phyloP scores from a whole-genome alignment of 169 alveolate species.

The Theileria annulata region DNA sequence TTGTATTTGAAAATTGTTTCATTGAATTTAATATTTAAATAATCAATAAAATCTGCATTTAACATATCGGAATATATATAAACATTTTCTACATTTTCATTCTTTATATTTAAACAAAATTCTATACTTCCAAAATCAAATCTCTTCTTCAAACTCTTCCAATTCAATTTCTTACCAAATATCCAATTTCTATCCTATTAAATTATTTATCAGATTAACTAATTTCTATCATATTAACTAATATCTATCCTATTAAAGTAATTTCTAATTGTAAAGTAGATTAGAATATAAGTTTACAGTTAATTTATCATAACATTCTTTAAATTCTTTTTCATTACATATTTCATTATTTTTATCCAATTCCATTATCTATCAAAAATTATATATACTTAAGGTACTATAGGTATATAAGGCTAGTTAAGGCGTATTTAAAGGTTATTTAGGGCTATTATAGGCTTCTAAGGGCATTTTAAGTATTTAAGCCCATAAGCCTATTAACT shows the following conservation, averaged over 20 bases:
- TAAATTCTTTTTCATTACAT: slow-evolving; percentile 26
- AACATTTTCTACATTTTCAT: slow-evolving; percentile 45
- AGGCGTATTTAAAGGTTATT: too few relatives aligned
- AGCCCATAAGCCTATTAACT: too few relatives aligned
- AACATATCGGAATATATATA: slow-evolving; percentile 71
- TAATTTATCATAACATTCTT: slow-evolving; percentile 44
- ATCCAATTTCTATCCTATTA: slow-evolving; percentile 65
- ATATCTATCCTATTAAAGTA: too few relatives aligned
- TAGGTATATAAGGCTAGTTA: too few relatives aligned
- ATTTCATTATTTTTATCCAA: slow-evolving; percentile 9
- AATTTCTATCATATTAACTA: background rate
- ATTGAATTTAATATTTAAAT: slow-evolving; percentile 28
- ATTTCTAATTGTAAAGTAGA: too few relatives aligned
- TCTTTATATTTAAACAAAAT: slow-evolving; percentile 45
- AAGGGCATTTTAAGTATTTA: too few relatives aligned
- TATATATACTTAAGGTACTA: too few relatives aligned
- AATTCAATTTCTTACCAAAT: slow-evolving; percentile 37
- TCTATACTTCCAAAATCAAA: slow-evolving; percentile 64
- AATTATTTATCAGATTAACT: too few relatives aligned
- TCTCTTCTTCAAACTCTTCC: slow-evolving; percentile 37
- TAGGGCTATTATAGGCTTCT: too few relatives aligned
- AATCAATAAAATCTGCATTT: slow-evolving; percentile 70
- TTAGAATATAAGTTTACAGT: too few relatives aligned
- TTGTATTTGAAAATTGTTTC: slow-evolving; percentile 9
- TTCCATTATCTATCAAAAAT: slow-evolving; percentile 17